Evolutionary conservation across 306 rosid species (phyloP), one percentile per base, ranked within the genome.

Genomic region (Cucumis cinereus): DNA sequence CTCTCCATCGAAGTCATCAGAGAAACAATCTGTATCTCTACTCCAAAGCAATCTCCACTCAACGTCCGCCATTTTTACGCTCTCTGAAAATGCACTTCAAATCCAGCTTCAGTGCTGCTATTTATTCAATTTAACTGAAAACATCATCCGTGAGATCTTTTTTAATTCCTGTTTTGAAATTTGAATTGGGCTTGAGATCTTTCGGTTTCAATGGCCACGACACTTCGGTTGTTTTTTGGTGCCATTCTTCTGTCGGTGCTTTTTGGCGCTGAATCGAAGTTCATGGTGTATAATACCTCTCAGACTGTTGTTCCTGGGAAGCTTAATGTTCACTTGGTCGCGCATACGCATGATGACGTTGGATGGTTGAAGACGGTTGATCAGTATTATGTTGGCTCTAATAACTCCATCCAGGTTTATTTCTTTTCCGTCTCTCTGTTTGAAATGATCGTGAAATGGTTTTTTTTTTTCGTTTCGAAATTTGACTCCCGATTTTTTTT

Each of bases 361-460:
- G 90, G 90, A 41, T 87, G 90, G 90, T 78, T 87, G 68, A 87
- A 87, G 82, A 87, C 90, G 22, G 86, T 87, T 54, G 90, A 87
- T 79, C 90, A 87, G 82, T 87, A 87, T 26, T 87, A 87, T 62
- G 88, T 84, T 74, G 90, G 88, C 73, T 84, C 90, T 49, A 87
- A 84, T 80, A 87, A 87, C 47, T 87, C 90, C 79, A 87, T 87
- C 70, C 88, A 82, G 88, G 90, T 86, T 20, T 19, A 0, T 12
- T 73, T 30, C 24, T 64, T 10, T 73, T 35, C 28, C 38, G 12
- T 1, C 73, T 41, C 20, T 69, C 4, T 26, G 20, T 57, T 26
- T 47, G 76, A 49, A 72, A 28, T 50, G 56, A 26, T 72, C 76
- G 24, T 50, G 76, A 28, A 50, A 72, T 72, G 24, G 16, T 2